Evolutionary conservation across 768 basidiomycete species (phyloP).

Genomic region (Amanita rubescens): DNA sequence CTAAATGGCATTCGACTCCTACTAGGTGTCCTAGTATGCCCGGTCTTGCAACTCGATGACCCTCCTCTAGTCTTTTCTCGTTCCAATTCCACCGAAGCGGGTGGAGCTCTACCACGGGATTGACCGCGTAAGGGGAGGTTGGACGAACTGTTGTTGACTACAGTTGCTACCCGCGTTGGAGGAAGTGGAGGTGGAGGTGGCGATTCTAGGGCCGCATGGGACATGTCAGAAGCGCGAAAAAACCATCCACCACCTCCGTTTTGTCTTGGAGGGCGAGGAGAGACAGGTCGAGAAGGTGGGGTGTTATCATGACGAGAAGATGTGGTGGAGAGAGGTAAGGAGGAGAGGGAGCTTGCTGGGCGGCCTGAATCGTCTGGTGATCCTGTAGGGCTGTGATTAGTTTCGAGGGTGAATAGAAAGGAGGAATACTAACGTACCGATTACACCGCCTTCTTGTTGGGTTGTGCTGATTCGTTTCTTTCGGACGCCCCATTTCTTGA

Average conservation of each 20-base stretch:
- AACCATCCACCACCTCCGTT: too few relatives aligned
- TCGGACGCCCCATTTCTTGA: constrained; percentile 35
- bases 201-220: too few relatives aligned
- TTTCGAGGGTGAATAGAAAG: neutral
- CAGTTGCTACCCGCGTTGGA: too few relatives aligned
- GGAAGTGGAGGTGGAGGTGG: too few relatives aligned
- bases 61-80: neutral
- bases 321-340: constrained; percentile 10
- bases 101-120: too few relatives aligned
- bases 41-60: too few relatives aligned
- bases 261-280: neutral
- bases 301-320: neutral
- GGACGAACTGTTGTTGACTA: too few relatives aligned
- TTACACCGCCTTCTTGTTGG: constrained; percentile 1
- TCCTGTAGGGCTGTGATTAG: neutral
- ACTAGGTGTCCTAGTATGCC: neutral
- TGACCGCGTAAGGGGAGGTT: too few relatives aligned
- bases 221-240: too few relatives aligned
- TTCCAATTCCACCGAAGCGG: too few relatives aligned
- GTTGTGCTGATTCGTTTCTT: constrained; percentile 22
- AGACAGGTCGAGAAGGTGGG: neutral
- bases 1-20: neutral
- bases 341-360: constrained; percentile 12
- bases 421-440: neutral
- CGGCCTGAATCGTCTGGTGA: constrained; percentile 9